Conservation (phyloP, 2,329 filamentous ascomycete species). For the Alternaria sp. region DNA sequence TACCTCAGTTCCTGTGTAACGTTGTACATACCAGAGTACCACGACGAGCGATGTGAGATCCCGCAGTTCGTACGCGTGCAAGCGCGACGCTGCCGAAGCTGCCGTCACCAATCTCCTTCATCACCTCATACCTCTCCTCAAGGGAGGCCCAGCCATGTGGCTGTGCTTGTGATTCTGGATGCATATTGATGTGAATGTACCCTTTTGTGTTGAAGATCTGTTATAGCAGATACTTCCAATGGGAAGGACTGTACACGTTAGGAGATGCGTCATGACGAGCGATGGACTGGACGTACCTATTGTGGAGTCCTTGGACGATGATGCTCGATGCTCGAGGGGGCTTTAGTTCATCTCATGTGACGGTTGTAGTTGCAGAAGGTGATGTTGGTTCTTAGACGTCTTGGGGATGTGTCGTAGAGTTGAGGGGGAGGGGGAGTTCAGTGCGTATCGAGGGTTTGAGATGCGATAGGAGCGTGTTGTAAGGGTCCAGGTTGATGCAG, state of each 20-base stretch:
- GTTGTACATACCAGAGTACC: constrained; percentile 82
- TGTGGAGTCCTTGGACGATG: constrained; percentile 26
- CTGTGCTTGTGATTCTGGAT: constrained; percentile 75
- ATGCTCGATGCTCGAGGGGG: constrained; percentile 11
- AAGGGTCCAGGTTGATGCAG: constrained; percentile 54
- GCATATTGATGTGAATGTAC: constrained; percentile 64
- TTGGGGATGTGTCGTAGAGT: constrained; percentile 29
- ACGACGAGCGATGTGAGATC: constrained; percentile 84
- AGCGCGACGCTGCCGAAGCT: constrained; percentile 97
- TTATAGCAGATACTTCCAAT: constrained; percentile 14
- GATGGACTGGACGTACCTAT: constrained; percentile 27
- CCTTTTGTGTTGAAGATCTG: constrained; percentile 21
- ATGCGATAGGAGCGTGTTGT: constrained; percentile 46
- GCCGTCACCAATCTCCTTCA: constrained; percentile 98
- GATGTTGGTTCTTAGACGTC: constrained; percentile 17
- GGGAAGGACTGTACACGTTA: constrained; percentile 28
- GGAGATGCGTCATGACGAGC: constrained; percentile 6
- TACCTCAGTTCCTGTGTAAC: constrained; percentile 12
- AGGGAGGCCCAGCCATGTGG: constrained; percentile 74
- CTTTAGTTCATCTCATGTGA: constrained; percentile 48
- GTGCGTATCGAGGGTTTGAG: constrained; percentile 48
- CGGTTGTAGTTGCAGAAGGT: constrained; percentile 11
- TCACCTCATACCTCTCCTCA: constrained; percentile 93
- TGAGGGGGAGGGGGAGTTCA: constrained; percentile 41
- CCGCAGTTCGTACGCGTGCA: constrained; percentile 88